phyloP scores from a whole-genome alignment of 1,284 basidiomycete species.

The Malassezia arunalokei region DNA sequence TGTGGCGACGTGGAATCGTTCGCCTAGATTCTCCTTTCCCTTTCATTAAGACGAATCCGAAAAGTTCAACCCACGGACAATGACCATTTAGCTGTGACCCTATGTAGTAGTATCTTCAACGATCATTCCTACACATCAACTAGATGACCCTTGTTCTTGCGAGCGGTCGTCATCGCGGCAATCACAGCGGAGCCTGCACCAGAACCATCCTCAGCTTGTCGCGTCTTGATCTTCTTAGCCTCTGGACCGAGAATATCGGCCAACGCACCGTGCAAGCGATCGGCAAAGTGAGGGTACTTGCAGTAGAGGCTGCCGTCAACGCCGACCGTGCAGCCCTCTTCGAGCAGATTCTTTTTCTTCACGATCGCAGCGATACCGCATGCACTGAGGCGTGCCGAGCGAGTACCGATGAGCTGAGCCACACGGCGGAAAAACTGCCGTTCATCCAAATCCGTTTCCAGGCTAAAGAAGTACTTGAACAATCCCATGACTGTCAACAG shows the following conservation, averaged over 20 bases:
- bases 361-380: constrained; percentile 42
- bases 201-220: constrained; percentile 43
- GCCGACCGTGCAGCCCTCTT: constrained; percentile 39
- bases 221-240: constrained; percentile 29
- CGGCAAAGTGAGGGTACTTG: constrained; percentile 42
- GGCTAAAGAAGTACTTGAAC: constrained; percentile 53
- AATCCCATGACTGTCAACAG: constrained; percentile 89
- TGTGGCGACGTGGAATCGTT: constrained; percentile 33
- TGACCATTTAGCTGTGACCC: not conserved
- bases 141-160: constrained; percentile 29
- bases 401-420: constrained; percentile 52
- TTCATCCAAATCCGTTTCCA: constrained; percentile 41
- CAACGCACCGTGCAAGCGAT: constrained; percentile 40
- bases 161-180: constrained; percentile 40
- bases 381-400: constrained; percentile 38
- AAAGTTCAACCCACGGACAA: constrained; percentile 1
- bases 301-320: constrained; percentile 36
- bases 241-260: constrained; percentile 42
- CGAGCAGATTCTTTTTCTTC: constrained; percentile 39
- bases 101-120: constrained; percentile 5
- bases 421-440: constrained; percentile 52
- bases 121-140: constrained; percentile 16
- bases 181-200: constrained; percentile 43
- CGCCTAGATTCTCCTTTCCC: not conserved
- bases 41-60: not conserved